phyloP scores from a whole-genome alignment of 345 rosid genomes.

The Trapa bicornis region DNA sequence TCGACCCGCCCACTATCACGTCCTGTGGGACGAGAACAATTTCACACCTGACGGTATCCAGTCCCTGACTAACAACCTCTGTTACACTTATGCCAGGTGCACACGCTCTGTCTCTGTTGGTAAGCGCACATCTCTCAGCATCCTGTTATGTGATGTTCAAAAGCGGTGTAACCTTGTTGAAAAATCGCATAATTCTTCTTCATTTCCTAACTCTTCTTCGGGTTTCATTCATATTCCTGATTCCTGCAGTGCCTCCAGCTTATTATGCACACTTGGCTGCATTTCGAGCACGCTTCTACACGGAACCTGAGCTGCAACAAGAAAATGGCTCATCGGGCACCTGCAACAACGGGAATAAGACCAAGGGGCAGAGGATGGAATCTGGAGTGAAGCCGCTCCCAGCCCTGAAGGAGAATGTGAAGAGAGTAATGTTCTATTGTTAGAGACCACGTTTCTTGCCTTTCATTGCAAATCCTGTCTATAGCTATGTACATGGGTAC shows the following conservation, averaged over 20 bases:
- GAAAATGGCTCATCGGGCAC: slow-evolving; percentile 53
- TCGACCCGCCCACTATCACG: slow-evolving; percentile 98
- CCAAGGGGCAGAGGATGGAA: slow-evolving; percentile 31
- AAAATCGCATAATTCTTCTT: no score
- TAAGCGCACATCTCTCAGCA: slow-evolving; percentile 14
- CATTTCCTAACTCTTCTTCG: background rate
- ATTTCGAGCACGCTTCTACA: slow-evolving; percentile 89
- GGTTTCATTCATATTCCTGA: background rate
- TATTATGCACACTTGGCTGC: slow-evolving; percentile 98
- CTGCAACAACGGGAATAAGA: slow-evolving; percentile 14
- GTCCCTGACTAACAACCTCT: slow-evolving; percentile 87
- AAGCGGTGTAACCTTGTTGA: background rate
- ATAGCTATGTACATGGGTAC: background rate
- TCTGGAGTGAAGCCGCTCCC: slow-evolving; percentile 69
- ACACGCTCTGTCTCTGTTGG: slow-evolving; percentile 92
- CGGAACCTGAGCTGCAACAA: slow-evolving; percentile 86
- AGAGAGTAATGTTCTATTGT: slow-evolving; percentile 96
- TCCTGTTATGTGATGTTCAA: background rate
- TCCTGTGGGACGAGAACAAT: slow-evolving; percentile 96
- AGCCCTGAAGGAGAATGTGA: slow-evolving; percentile 94
- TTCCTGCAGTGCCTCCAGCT: slow-evolving; percentile 82
- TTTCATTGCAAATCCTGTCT: background rate
- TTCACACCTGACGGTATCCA: slow-evolving; percentile 96
- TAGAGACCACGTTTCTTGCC: slow-evolving; percentile 9
- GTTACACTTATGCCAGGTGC: slow-evolving; percentile 96